These are phyloP conservation scores for Inga oerstediana DNA, from an alignment of 306 rosid genomes.

Conservation along the genomic window DNA sequence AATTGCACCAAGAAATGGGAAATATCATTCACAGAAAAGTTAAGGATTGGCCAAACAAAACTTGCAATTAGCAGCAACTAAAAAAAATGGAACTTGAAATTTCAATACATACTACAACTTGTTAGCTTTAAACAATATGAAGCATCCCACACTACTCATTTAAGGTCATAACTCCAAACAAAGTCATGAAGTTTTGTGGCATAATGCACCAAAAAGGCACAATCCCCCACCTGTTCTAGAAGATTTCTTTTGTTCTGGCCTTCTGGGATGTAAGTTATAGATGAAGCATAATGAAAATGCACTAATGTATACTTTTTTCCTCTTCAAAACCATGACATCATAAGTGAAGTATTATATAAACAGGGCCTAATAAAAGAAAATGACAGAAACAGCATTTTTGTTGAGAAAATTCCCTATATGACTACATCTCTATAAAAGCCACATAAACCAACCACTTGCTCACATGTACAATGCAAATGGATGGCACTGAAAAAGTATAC, in stretches of 20 bases:
- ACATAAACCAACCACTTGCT: slow-evolving; percentile 25
- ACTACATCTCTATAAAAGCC: slow-evolving; percentile 18
- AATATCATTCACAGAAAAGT: neutral
- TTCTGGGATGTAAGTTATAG: neutral
- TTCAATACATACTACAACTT: neutral
- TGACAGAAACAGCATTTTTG: slow-evolving; percentile 4
- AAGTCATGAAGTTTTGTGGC: neutral
- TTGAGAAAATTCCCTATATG: neutral
- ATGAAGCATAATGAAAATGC: neutral
- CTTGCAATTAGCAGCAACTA: neutral
- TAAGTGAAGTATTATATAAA: neutral
- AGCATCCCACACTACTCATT: neutral
- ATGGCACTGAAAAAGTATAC: slow-evolving; percentile 37
- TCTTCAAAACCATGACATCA: neutral
- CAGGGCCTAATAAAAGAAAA: slow-evolving; percentile 5
- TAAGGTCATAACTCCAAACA: neutral
- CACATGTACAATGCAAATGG: slow-evolving; percentile 6
- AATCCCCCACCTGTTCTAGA: neutral
- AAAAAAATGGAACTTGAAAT: neutral
- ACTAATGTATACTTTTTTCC: neutral
- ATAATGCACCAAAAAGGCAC: neutral
- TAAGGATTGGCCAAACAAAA: neutral
- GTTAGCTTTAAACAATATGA: neutral
- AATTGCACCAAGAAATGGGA: neutral
- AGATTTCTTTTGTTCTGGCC: neutral